These are phyloP conservation scores for Pholiota conissans DNA, from an alignment of 768 basidiomycete genomes.

Conservation along the genomic window DNA sequence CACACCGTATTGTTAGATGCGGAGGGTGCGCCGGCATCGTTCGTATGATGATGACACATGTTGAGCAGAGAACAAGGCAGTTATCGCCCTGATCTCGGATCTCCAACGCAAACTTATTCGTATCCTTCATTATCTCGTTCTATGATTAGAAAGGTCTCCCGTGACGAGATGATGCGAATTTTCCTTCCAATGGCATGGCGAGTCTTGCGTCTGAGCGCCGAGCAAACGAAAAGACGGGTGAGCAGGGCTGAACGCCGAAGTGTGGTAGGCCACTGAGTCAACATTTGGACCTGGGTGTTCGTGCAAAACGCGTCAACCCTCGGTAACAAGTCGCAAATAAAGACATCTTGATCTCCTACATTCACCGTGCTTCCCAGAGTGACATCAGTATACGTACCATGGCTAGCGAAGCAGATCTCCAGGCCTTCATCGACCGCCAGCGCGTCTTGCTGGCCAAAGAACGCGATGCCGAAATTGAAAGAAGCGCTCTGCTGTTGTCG, in stretches of 20 bases:
- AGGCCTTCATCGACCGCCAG: conserved; percentile 68
- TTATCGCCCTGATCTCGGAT: neutral
- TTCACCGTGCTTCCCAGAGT: neutral
- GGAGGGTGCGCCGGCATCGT: conserved; percentile 9
- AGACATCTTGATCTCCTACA: neutral
- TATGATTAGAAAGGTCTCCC: neutral
- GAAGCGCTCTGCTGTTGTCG: conserved; percentile 74
- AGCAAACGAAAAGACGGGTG: too few relatives aligned
- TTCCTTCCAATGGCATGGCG: too few relatives aligned
- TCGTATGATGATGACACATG: conserved; percentile 23
- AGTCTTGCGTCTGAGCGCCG: too few relatives aligned
- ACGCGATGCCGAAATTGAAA: conserved; percentile 81
- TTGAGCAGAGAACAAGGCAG: neutral
- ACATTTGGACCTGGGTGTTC: too few relatives aligned
- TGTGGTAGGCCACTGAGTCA: too few relatives aligned
- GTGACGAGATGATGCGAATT: neutral
- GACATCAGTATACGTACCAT: conserved; percentile 14
- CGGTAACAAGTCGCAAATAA: too few relatives aligned
- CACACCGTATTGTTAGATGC: conserved; percentile 31
- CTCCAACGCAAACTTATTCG: too few relatives aligned
- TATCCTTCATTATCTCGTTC: too few relatives aligned
- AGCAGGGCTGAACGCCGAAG: too few relatives aligned
- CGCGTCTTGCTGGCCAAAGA: conserved; percentile 67
- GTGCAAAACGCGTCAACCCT: too few relatives aligned
- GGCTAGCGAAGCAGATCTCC: conserved; percentile 37